phyloP scores from a whole-genome alignment of 2,329 filamentous ascomycete species.

The Colletotrichum sp. region DNA sequence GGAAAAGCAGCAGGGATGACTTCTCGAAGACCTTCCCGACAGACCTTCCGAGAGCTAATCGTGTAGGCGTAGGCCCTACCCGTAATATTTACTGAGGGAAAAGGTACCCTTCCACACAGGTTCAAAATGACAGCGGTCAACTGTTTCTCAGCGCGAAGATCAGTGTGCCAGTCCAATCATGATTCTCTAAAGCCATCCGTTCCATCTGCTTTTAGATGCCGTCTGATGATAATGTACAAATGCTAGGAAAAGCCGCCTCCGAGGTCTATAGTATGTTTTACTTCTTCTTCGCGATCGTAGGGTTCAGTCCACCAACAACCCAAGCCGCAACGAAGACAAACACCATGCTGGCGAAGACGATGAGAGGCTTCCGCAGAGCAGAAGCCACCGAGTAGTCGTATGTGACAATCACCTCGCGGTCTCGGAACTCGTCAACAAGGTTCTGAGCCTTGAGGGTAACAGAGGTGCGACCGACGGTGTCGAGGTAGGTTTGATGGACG shows the following conservation, averaged over 20 bases:
- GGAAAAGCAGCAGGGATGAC: not conserved
- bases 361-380: constrained; percentile 83
- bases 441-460: constrained; percentile 83
- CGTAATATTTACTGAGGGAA: not conserved
- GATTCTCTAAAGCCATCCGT: constrained; percentile 21
- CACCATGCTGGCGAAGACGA: constrained; percentile 77
- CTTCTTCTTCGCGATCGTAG: constrained; percentile 69
- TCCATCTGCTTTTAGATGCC: constrained; percentile 20
- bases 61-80: not conserved
- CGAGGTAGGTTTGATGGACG: constrained; percentile 88
- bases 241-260: constrained; percentile 13
- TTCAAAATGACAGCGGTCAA: not conserved
- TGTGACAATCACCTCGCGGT: constrained; percentile 81
- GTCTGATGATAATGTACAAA: constrained; percentile 26
- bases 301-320: constrained; percentile 78
- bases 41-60: not conserved
- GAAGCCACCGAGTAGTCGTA: constrained; percentile 84
- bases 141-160: not conserved
- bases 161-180: constrained; percentile 15
- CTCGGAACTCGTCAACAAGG: constrained; percentile 87
- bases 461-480: constrained; percentile 86
- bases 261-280: constrained; percentile 11
- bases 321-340: constrained; percentile 78
- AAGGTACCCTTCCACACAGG: not conserved
- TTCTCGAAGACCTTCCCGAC: not conserved